These are phyloP conservation scores for Nicotiana tabacum DNA, from an alignment of 257 asterid genomes.

Conservation along the genomic window DNA sequence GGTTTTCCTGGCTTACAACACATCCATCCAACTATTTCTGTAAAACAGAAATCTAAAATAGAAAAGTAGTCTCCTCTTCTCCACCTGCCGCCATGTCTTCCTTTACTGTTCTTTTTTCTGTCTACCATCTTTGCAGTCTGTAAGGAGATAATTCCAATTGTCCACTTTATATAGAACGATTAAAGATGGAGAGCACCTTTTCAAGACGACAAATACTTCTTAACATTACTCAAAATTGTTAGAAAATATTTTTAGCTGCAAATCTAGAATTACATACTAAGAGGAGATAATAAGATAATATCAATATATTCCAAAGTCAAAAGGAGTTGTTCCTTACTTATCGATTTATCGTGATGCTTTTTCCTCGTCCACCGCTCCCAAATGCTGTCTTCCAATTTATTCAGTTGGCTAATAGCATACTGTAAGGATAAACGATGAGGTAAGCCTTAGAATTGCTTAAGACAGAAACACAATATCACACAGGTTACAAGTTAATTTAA, in stretches of 20 bases:
- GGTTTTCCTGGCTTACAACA: not conserved
- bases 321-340: constrained; percentile 31
- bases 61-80: not conserved
- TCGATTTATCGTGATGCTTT: constrained; percentile 35
- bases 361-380: constrained; percentile 72
- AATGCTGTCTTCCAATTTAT: constrained; percentile 91
- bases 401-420: constrained; percentile 90
- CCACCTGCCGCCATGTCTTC: not conserved
- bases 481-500: not conserved
- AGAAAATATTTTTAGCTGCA: not conserved
- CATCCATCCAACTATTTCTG: not conserved
- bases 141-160: not conserved
- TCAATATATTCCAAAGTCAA: not conserved
- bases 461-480: not conserved
- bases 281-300: not conserved
- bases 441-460: constrained; percentile 21
- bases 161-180: not conserved
- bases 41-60: not conserved
- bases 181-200: not conserved
- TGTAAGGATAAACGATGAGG: constrained; percentile 26
- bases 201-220: not conserved
- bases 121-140: not conserved
- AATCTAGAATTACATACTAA: not conserved
- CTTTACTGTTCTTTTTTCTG: not conserved
- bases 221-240: not conserved